phyloP scores from a whole-genome alignment of 352 stramenopile species.

The Bremia lactucae region DNA sequence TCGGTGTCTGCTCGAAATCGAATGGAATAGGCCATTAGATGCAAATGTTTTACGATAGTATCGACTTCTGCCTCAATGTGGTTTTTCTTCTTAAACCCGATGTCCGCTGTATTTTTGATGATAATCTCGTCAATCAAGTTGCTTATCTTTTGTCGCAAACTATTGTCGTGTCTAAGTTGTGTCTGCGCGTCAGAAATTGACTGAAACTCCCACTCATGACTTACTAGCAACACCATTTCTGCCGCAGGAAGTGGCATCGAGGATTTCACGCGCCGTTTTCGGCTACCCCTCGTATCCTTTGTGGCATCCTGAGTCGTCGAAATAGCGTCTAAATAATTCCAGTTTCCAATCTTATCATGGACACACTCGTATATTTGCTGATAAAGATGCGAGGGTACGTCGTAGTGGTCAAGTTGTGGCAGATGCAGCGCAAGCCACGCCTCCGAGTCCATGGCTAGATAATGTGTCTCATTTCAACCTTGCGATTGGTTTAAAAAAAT shows the following conservation, averaged over 20 bases:
- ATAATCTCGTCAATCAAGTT: slow-evolving; percentile 7
- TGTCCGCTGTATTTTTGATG: neutral
- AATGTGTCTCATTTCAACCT: too few species aligned
- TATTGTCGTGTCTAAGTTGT: slow-evolving; percentile 20
- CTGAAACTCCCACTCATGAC: slow-evolving; percentile 31
- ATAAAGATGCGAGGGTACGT: slow-evolving; percentile 23
- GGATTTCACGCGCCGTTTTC: slow-evolving; percentile 17
- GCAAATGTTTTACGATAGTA: slow-evolving; percentile 24
- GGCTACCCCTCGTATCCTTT: slow-evolving; percentile 4
- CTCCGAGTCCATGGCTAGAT: slow-evolving; percentile 13
- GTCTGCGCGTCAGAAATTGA: slow-evolving; percentile 27
- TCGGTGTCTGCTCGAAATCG: slow-evolving; percentile 28
- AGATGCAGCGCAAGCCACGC: slow-evolving; percentile 29
- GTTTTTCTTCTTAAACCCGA: slow-evolving; percentile 9
- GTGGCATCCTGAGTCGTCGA: slow-evolving; percentile 1
- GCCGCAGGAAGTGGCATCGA: slow-evolving; percentile 6
- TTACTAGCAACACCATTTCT: slow-evolving; percentile 14
- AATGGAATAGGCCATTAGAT: slow-evolving; percentile 39
- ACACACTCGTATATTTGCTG: slow-evolving; percentile 25
- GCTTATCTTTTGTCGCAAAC: slow-evolving; percentile 17
- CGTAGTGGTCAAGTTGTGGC: slow-evolving; percentile 33
- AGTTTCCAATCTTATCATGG: slow-evolving; percentile 9
- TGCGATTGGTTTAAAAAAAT: too few species aligned
- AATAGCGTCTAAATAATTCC: slow-evolving; percentile 15
- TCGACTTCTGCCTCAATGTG: slow-evolving; percentile 17